Conservation (phyloP, 306 rosid species). For the Prosopis cineraria region DNA sequence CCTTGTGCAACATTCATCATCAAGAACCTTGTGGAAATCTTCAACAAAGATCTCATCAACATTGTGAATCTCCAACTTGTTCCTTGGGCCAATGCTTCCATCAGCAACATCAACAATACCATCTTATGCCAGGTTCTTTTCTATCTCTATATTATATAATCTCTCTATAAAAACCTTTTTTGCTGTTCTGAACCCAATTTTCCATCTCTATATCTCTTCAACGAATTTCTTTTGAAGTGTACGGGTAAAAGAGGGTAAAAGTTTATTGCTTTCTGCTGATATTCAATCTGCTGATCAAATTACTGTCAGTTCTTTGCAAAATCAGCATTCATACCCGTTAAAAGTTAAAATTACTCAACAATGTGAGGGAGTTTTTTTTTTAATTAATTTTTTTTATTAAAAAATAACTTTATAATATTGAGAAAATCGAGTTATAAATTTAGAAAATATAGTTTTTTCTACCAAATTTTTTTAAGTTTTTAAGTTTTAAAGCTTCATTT, state of each 20-base stretch:
- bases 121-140: constrained; percentile 53
- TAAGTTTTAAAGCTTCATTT: background rate
- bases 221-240: background rate
- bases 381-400: background rate
- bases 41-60: constrained; percentile 43
- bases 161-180: background rate
- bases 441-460: too few species aligned
- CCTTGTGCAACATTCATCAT: constrained; percentile 50
- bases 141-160: background rate
- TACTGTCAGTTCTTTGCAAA: background rate
- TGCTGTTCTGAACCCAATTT: background rate
- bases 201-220: background rate
- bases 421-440: background rate
- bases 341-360: background rate
- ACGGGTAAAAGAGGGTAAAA: background rate
- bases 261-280: background rate
- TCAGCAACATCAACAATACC: constrained; percentile 36
- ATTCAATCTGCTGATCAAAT: background rate
- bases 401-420: background rate
- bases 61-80: constrained; percentile 53
- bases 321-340: background rate
- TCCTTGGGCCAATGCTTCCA: constrained; percentile 50
- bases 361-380: background rate
- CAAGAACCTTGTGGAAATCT: constrained; percentile 44
- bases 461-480: background rate